Conservation (phyloP, 139 green algal genomes). For the Pseudopediastrum boryanum region DNA sequence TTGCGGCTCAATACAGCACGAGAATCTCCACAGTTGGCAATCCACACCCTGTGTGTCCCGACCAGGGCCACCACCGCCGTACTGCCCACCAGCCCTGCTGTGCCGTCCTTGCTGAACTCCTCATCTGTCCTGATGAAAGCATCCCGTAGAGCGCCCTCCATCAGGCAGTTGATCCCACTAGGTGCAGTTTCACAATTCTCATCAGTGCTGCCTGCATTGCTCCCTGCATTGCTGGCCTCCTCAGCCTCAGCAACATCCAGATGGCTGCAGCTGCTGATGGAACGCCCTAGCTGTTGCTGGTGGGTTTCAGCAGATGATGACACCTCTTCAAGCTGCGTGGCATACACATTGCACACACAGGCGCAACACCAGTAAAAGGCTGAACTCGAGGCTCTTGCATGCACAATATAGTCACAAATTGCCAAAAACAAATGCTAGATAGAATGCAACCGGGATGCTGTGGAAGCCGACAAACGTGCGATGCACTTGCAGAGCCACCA, state of each 20-base stretch:
- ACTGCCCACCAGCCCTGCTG: slow-evolving; percentile 76
- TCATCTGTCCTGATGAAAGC: slow-evolving; percentile 64
- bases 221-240: slow-evolving; percentile 18
- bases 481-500: too few relatives aligned
- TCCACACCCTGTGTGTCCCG: slow-evolving; percentile 54
- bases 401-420: too few relatives aligned
- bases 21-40: slow-evolving; percentile 79
- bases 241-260: neutral
- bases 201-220: slow-evolving; percentile 11
- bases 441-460: too few relatives aligned
- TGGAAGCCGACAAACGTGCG: too few relatives aligned
- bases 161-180: slow-evolving; percentile 6
- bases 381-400: too few relatives aligned
- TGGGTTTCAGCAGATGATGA: too few relatives aligned
- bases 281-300: too few relatives aligned
- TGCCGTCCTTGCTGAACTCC: slow-evolving; percentile 61
- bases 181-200: neutral
- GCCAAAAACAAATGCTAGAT: too few relatives aligned
- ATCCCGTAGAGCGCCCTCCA: slow-evolving; percentile 61
- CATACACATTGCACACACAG: too few relatives aligned
- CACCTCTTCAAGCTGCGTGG: too few relatives aligned
- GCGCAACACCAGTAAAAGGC: too few relatives aligned
- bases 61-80: slow-evolving; percentile 80
- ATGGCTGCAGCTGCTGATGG: neutral
- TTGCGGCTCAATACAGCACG: slow-evolving; percentile 66